A percentile compares a stretch with the other conserved stretches of the same genome.
phyloP scores from a whole-genome alignment of 192 early-diverging fungal genomes.

The Umbelopsis ramanniana region DNA sequence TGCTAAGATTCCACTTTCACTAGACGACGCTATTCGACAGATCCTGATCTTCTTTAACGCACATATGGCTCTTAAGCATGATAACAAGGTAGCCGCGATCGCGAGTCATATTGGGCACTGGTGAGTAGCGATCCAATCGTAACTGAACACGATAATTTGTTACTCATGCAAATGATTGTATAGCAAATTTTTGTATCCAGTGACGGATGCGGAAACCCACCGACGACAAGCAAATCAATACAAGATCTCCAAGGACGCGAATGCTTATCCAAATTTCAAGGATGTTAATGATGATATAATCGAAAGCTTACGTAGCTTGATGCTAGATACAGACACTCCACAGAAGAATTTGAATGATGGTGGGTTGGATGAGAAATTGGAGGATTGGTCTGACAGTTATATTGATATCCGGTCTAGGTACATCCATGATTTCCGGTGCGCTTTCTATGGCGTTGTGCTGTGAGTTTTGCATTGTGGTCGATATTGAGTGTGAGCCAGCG shows the following conservation, averaged over 20 bases:
- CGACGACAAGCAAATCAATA: constrained; percentile 28
- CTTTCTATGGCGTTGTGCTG: constrained; percentile 66
- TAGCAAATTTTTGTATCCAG: constrained; percentile 63
- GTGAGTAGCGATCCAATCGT: constrained; percentile 30
- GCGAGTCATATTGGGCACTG: constrained; percentile 68
- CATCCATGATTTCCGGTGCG: constrained; percentile 62
- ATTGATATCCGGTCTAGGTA: constrained; percentile 31
- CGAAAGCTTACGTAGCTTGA: constrained; percentile 39
- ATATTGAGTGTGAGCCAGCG: background rate
- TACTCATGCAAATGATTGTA: background rate
- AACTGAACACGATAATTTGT: background rate
- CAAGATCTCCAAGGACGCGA: constrained; percentile 49
- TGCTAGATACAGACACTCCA: constrained; percentile 39
- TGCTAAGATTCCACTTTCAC: constrained; percentile 48
- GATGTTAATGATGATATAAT: constrained; percentile 56
- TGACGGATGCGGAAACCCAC: constrained; percentile 36
- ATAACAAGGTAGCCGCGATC: constrained; percentile 87
- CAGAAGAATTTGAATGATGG: constrained; percentile 29
- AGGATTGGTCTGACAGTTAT: background rate
- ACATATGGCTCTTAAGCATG: constrained; percentile 85
- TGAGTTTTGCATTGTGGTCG: constrained; percentile 36
- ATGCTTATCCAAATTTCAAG: constrained; percentile 61
- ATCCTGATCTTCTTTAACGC: constrained; percentile 91
- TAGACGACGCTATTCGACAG: constrained; percentile 76
- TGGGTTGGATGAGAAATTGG: background rate